Evolutionary conservation across 805 yeast species (phyloP), one percentile per base, ranked within the genome.

Genomic region (Starmerella sirachaensis): DNA sequence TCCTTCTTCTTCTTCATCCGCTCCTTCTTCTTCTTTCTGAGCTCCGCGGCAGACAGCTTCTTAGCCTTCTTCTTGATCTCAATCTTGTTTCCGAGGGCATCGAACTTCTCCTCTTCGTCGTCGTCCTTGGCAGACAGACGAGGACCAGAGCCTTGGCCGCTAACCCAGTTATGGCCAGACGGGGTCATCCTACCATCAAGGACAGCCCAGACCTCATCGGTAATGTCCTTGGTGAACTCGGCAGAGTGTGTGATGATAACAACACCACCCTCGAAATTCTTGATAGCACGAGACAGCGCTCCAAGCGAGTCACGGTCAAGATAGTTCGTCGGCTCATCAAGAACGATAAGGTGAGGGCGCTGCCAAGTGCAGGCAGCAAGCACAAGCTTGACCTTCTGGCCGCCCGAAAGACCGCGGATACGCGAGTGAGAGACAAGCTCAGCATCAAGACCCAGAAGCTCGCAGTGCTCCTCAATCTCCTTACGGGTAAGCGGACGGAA

Each of bases 11-110:
- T 91, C 81, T 81, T 84, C 97, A 91, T 86, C 79, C 99, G 85
- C 74, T 91, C 98, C 94, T 91, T 91, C 96, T 91, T 91, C 95
- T 91, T 91, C 95, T 91, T 91, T 79, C 99, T 84, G 67, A 88
- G 74, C 70, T 91, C 99, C 54, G 98, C 96, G 64, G 97, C 85
- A 55, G 96, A 82, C 63, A 91, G 76, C 82, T 91, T 91, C 69
- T 75, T 74, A 78, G 81, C 86, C 93, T 91, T 91, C 81, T 85
- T 83, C 66, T 73, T 83, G 65, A 81, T 70, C 61, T 84, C 86
- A 68, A 91, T 77, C 93, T 91, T 91, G 94, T 91, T 91, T 76
- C 99, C 99, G 93, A 91, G 84, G 61, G 97, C 99, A 72, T 91
- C 99, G 73, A 91, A 88, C 72, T 86, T 83, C 67, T 88, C 97